Evolutionary conservation across 2,329 filamentous ascomycete species (phyloP).

Genomic region (Venturia pyrina): DNA sequence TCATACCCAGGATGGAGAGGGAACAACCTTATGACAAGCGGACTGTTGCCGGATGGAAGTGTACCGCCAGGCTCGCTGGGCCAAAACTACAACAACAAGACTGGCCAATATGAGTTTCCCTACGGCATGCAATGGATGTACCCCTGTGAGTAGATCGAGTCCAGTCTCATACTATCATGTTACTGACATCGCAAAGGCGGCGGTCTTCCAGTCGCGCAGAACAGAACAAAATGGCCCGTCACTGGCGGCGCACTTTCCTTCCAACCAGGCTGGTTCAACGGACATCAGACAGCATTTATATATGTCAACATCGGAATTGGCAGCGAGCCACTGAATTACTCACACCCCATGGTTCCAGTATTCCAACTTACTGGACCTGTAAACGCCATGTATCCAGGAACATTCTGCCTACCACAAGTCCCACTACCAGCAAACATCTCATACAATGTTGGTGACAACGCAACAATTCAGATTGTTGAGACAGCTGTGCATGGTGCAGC

Average conservation of each 20-base stretch:
- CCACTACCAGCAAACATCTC: slow-evolving; percentile 63
- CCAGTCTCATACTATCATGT: not conserved
- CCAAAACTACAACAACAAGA: slow-evolving; percentile 31
- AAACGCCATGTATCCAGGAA: slow-evolving; percentile 77
- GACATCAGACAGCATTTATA: slow-evolving; percentile 70
- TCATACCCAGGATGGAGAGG: slow-evolving; percentile 81
- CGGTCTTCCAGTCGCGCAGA: slow-evolving; percentile 64
- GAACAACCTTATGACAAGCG: slow-evolving; percentile 73
- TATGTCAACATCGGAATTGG: slow-evolving; percentile 89
- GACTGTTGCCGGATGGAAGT: slow-evolving; percentile 38
- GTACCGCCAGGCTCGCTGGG: slow-evolving; percentile 33
- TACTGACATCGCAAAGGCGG: slow-evolving; percentile 51
- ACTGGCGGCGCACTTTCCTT: slow-evolving; percentile 78
- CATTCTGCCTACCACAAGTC: slow-evolving; percentile 82
- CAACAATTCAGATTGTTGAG: slow-evolving; percentile 84
- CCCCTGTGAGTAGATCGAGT: slow-evolving; percentile 58
- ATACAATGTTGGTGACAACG: slow-evolving; percentile 73
- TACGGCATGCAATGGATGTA: slow-evolving; percentile 95
- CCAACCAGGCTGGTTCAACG: slow-evolving; percentile 93
- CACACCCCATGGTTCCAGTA: slow-evolving; percentile 65
- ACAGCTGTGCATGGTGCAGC: slow-evolving; percentile 72
- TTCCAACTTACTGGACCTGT: slow-evolving; percentile 77
- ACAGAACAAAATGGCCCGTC: slow-evolving; percentile 88
- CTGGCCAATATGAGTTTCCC: slow-evolving; percentile 47
- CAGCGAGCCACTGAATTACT: slow-evolving; percentile 77